Percentiles rank a stretch among this genome's conserved stretches.
Evolutionary conservation across 1,284 basidiomycete genomes (phyloP).

Genomic region (Sphaerobolus stellatus): DNA sequence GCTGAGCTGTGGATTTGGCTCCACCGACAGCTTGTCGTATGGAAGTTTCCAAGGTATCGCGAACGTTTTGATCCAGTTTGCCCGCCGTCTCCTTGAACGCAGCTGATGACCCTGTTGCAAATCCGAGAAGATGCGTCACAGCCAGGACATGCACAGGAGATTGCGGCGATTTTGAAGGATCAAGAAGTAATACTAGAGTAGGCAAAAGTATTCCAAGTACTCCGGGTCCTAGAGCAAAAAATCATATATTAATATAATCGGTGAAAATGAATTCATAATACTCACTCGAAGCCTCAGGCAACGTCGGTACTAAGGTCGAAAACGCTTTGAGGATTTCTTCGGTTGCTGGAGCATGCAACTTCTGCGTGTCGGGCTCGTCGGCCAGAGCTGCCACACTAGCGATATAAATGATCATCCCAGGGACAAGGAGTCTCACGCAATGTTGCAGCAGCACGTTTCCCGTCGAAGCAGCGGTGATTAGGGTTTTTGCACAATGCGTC

Average conservation of each 20-base stretch:
- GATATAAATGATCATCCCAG: conserved; percentile 77
- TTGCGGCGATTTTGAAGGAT: conserved; percentile 46
- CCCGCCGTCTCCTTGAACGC: conserved; percentile 87
- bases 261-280: conserved; percentile 16
- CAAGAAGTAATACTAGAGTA: conserved; percentile 73
- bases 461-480: conserved; percentile 64
- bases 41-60: conserved; percentile 73
- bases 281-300: conserved; percentile 67
- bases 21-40: conserved; percentile 74
- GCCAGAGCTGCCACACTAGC: conserved; percentile 63
- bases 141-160: conserved; percentile 60
- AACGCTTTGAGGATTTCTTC: conserved; percentile 85
- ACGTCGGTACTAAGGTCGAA: conserved; percentile 57
- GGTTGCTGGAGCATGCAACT: conserved; percentile 58
- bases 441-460: conserved; percentile 69
- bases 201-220: conserved; percentile 79
- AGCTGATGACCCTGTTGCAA: conserved; percentile 72
- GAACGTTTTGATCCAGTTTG: conserved; percentile 59
- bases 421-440: conserved; percentile 72
- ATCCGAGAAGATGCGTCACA: conserved; percentile 71
- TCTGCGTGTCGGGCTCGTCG: conserved; percentile 53
- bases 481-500: conserved; percentile 83
- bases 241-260: conserved; percentile 6
- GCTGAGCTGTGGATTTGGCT: conserved; percentile 30
- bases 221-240: conserved; percentile 52